Base-by-base conservation (phyloP, 345 rosid genomes). In the Arabis hirsuta region DNA sequence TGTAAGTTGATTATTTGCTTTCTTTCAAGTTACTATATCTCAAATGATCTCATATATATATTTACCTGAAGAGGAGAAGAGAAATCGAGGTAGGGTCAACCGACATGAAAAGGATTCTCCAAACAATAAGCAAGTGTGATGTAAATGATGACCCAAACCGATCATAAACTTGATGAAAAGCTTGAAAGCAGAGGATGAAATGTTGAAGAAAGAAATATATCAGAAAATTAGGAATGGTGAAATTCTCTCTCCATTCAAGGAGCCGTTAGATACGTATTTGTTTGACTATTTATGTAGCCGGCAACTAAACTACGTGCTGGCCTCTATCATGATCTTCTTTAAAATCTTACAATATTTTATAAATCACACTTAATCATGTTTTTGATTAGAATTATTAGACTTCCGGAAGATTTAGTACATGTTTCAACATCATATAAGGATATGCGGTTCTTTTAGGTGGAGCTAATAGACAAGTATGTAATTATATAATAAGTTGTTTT, bases 261-360 rank as follows among this genome's bases (percentile, higher is more conserved):
- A 34, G 61, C 73, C 78, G 27, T 65, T 73, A 62, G 75, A 71
- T 61, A 43, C 56, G 57, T n/a, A 45, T 64, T 34, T 24, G 9
- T 41, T 50, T 51, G 61, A 66, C 51, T 66, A 74, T 58, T 73
- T 67, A 58, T 74, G 58, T 22, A 50, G 73, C 61, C 73, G 54
- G 78, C 73, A 42, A 66, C 56, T 51, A 59, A 5, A 67, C 73
- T 59, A 74, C 78, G 68, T 74, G 78, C 78, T 51, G 9, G 55
- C 78, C 78, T 67, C 48, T 42, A 58, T 14, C 67, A 57, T 57
- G 46, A 73, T 73, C n/a, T 31, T 20, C 20, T 13, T 32, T 9
- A 64, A 51, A 64, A 52, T 39, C 71, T 26, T 66, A 27, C 60
- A 66, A 66, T 66, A 52, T 48, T 55, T 12, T 6, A 1, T 9